Conservation (phyloP, 768 basidiomycete species). For the Tulasnella sp. region DNA sequence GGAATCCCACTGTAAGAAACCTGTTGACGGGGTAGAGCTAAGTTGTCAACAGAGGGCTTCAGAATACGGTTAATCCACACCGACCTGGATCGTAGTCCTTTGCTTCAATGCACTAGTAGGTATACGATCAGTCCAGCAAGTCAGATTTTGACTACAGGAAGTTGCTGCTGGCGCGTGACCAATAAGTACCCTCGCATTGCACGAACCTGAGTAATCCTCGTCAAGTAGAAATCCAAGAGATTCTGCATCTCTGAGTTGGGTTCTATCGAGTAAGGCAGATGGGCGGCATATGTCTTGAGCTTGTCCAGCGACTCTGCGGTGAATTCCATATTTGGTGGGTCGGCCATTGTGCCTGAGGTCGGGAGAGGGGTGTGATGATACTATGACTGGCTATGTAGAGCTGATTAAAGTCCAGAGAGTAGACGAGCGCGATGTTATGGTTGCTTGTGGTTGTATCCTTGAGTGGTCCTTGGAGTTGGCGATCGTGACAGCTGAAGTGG, state of each 20-base stretch:
- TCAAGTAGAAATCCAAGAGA: constrained; percentile 67
- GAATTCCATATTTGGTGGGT: constrained; percentile 28
- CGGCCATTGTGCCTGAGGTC: constrained; percentile 24
- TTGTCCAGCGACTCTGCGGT: constrained; percentile 44
- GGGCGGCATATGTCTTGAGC: constrained; percentile 62
- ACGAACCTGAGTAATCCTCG: constrained; percentile 33
- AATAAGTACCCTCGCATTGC: background rate
- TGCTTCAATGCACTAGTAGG: constrained; percentile 74
- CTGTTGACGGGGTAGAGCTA: background rate
- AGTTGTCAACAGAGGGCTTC: background rate
- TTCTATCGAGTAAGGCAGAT: constrained; percentile 78
- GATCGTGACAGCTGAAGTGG: background rate
- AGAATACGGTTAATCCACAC: background rate
- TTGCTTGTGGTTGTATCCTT: background rate
- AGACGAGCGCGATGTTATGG: background rate
- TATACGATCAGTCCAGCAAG: constrained; percentile 34
- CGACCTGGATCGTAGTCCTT: constrained; percentile 79
- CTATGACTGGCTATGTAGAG: background rate
- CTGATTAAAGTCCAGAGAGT: background rate
- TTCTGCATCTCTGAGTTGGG: constrained; percentile 73
- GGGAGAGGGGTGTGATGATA: background rate
- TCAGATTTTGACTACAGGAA: background rate
- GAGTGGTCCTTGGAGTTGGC: background rate
- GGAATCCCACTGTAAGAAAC: constrained; percentile 72
- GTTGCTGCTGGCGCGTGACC: constrained; percentile 47